These are phyloP conservation scores for Alternaria triticimaculans DNA, from an alignment of 2,329 filamentous ascomycete species.

Conservation along the genomic window DNA sequence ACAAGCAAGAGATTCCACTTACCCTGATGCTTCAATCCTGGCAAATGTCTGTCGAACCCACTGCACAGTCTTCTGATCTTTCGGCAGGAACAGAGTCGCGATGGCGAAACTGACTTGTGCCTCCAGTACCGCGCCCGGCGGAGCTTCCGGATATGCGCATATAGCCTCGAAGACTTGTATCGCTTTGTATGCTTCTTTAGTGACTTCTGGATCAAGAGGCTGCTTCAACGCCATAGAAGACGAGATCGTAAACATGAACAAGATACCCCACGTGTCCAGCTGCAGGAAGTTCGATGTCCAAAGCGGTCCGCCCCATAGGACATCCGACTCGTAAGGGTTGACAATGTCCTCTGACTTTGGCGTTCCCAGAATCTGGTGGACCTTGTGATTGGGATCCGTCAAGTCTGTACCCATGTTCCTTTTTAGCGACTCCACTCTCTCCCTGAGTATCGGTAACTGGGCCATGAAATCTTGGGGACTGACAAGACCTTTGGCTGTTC, in stretches of 20 bases:
- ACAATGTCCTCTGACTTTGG: constrained; percentile 71
- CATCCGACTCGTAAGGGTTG: constrained; percentile 72
- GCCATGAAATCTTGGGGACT: constrained; percentile 67
- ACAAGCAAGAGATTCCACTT: constrained; percentile 47
- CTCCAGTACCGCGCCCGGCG: constrained; percentile 72
- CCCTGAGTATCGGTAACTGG: constrained; percentile 60
- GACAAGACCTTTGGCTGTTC: constrained; percentile 69
- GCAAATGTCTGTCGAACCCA: constrained; percentile 85
- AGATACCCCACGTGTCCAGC: constrained; percentile 79
- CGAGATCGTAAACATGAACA: constrained; percentile 82
- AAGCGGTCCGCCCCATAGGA: constrained; percentile 70
- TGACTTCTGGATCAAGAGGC: constrained; percentile 61
- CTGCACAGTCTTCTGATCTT: constrained; percentile 72
- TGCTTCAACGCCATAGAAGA: constrained; percentile 64
- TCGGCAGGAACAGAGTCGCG: constrained; percentile 78
- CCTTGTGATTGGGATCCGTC: constrained; percentile 65
- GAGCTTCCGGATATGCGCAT: constrained; percentile 72
- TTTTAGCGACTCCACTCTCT: constrained; percentile 52
- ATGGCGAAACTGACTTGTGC: constrained; percentile 80
- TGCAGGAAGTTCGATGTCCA: constrained; percentile 77
- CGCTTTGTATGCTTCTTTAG: constrained; percentile 68
- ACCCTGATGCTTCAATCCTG: constrained; percentile 79
- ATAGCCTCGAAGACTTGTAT: constrained; percentile 83
- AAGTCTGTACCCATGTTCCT: constrained; percentile 67
- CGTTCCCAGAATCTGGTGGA: constrained; percentile 67